Percentiles rank a stretch among this genome's conserved stretches.
phyloP scores from a whole-genome alignment of 495 filamentous ascomycete genomes.

The Zalerion maritima region DNA sequence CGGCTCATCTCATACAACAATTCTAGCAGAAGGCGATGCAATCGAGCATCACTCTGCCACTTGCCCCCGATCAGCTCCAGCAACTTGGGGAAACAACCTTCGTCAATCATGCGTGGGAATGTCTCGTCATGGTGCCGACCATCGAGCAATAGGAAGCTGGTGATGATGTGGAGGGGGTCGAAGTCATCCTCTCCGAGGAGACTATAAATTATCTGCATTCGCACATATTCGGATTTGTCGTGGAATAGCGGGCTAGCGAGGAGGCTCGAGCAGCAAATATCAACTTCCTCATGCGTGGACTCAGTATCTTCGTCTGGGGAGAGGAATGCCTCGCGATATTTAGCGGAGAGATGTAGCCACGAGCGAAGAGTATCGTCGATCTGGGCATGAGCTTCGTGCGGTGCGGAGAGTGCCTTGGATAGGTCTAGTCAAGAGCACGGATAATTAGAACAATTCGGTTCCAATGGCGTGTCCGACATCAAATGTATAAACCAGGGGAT shows the following conservation, averaged over 20 bases:
- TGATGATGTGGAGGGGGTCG: slow-evolving; percentile 62
- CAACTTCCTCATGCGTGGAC: slow-evolving; percentile 73
- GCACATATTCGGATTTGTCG: slow-evolving; percentile 69
- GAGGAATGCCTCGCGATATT: slow-evolving; percentile 70
- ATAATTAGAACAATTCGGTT: too few species aligned
- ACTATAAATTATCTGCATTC: slow-evolving; percentile 83
- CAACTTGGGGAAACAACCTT: slow-evolving; percentile 69
- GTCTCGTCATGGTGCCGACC: slow-evolving; percentile 63
- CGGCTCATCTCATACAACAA: slow-evolving; percentile 94
- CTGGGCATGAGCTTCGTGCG: slow-evolving; percentile 43
- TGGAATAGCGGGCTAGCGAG: slow-evolving; percentile 61
- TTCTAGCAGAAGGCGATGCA: slow-evolving; percentile 75
- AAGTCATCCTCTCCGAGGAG: slow-evolving; percentile 82
- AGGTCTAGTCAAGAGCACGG: too few species aligned
- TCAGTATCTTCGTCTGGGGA: too few species aligned
- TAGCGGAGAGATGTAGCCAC: slow-evolving; percentile 66
- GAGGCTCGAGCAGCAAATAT: slow-evolving; percentile 69
- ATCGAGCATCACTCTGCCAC: slow-evolving; percentile 45
- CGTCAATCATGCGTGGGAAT: slow-evolving; percentile 75
- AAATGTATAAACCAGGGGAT: too few species aligned
- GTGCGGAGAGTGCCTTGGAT: too few species aligned
- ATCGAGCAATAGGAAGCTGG: slow-evolving; percentile 81
- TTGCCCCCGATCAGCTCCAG: slow-evolving; percentile 63
- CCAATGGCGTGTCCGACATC: too few species aligned
- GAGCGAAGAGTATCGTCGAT: slow-evolving; percentile 80